Conservation (phyloP, 352 stramenopile species). For the Phytophthora meadii region DNA sequence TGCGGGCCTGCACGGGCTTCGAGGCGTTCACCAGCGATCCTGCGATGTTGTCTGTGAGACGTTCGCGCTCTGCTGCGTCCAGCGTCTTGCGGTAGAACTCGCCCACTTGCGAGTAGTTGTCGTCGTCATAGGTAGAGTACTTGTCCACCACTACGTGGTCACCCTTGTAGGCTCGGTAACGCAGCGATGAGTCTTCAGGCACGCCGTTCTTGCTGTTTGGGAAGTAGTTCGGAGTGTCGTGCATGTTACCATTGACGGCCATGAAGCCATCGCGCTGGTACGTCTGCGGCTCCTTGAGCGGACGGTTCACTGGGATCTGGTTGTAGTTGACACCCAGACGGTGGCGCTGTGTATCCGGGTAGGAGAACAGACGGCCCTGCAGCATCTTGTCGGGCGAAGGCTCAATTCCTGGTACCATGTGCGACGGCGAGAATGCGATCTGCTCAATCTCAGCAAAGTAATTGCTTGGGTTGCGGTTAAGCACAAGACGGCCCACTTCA, state of each 20-base stretch:
- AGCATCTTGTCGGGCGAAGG: constrained; percentile 90
- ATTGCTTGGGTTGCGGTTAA: constrained; percentile 93
- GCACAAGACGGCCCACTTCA: constrained; percentile 87
- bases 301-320: constrained; percentile 89
- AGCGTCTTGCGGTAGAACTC: constrained; percentile 89
- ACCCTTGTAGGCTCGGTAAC: constrained; percentile 46
- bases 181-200: constrained; percentile 35
- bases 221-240: constrained; percentile 86
- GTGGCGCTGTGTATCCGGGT: constrained; percentile 89
- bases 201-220: constrained; percentile 84
- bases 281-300: constrained; percentile 70
- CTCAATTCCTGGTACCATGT: constrained; percentile 93
- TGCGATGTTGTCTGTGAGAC: constrained; percentile 90
- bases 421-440: constrained; percentile 89
- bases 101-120: constrained; percentile 91
- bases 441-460: constrained; percentile 96
- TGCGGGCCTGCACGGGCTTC: constrained; percentile 78
- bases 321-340: constrained; percentile 92
- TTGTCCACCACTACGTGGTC: constrained; percentile 54
- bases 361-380: constrained; percentile 90
- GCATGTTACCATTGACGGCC: constrained; percentile 81
- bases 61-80: constrained; percentile 64
- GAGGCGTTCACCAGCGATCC: constrained; percentile 82
- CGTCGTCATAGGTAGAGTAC: constrained; percentile 85
- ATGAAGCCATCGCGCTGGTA: constrained; percentile 91